Evolutionary conservation across 495 filamentous ascomycete genomes (phyloP).

Genomic region (Staphylotrichum tortipilum): DNA sequence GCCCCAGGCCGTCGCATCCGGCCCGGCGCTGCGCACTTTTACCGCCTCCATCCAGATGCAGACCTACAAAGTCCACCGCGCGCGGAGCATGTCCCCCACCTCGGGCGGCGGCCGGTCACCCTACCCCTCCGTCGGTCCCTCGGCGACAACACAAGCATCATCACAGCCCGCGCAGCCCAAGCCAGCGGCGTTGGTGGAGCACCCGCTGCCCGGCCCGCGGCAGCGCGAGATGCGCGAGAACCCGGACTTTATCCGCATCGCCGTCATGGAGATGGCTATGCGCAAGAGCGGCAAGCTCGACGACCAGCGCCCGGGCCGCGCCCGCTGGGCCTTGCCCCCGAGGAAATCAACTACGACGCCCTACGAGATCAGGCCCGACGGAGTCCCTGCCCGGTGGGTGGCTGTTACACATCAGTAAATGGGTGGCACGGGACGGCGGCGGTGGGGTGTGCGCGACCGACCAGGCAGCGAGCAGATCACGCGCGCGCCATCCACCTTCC

Average conservation of each 20-base stretch:
- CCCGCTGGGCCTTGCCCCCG: conserved; percentile 80
- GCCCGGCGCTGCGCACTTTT: conserved; percentile 33
- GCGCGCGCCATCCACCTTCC: not conserved
- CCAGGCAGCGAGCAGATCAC: not conserved
- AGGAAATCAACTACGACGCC: conserved; percentile 50
- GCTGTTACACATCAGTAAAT: conserved; percentile 21
- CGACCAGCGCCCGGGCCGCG: conserved; percentile 71
- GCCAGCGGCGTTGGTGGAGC: conserved; percentile 23
- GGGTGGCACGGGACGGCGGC: no score
- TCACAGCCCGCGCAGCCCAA: conserved; percentile 22
- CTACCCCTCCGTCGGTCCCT: conserved; percentile 26
- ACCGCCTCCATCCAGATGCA: conserved; percentile 83
- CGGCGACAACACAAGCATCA: conserved; percentile 33
- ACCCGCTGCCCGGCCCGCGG: conserved; percentile 44
- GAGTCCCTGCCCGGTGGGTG: conserved; percentile 46
- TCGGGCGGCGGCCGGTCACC: conserved; percentile 26
- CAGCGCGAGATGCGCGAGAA: conserved; percentile 91
- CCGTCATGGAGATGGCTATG: conserved; percentile 97
- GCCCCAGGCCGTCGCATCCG: conserved; percentile 21
- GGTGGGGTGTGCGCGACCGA: no score
- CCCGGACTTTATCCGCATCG: conserved; percentile 83
- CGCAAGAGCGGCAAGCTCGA: conserved; percentile 82
- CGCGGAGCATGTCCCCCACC: conserved; percentile 31
- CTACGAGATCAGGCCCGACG: conserved; percentile 43
- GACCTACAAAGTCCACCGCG: conserved; percentile 56